Conservation (phyloP, 2,329 filamentous ascomycete genomes). For the Orbilia blumenaviensis region DNA sequence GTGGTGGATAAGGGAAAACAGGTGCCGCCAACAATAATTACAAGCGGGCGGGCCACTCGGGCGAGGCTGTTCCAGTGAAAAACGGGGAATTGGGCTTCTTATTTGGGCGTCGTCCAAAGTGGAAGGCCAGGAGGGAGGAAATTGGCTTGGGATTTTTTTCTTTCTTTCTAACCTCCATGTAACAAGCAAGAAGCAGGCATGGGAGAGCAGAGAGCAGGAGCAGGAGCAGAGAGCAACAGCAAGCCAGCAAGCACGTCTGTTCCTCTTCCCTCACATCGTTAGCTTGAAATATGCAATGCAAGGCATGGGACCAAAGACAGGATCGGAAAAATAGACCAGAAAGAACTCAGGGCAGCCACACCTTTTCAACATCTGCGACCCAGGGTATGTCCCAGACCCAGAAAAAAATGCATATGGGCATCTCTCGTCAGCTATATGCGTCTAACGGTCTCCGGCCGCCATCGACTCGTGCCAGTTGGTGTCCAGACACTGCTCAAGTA, state of each 20-base stretch:
- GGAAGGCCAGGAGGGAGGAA: conserved; percentile 53
- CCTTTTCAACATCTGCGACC: conserved; percentile 43
- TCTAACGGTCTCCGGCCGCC: conserved; percentile 7
- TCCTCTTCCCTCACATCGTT: conserved; percentile 52
- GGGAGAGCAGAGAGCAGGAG: conserved; percentile 1
- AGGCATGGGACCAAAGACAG: conserved; percentile 39
- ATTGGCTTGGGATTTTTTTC: conserved; percentile 6
- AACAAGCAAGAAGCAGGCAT: background rate
- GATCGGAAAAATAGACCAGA: conserved; percentile 50
- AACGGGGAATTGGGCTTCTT: conserved; percentile 54
- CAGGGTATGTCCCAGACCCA: conserved; percentile 6
- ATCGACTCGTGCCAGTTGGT: conserved; percentile 12
- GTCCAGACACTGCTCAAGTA: too few species aligned
- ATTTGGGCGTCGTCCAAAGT: conserved; percentile 52
- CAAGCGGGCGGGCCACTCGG: conserved; percentile 43
- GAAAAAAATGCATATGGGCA: conserved; percentile 7
- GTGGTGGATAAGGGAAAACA: conserved; percentile 53
- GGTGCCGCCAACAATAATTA: conserved; percentile 48
- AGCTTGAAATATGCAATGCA: conserved; percentile 54
- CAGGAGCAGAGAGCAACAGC: conserved; percentile 21
- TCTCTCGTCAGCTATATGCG: conserved; percentile 8
- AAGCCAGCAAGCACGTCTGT: conserved; percentile 47
- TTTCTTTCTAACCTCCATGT: conserved; percentile 12
- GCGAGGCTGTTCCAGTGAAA: conserved; percentile 50
- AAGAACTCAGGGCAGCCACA: conserved; percentile 45